Percentiles rank a stretch among this genome's conserved stretches.
These are phyloP conservation scores for Carnegiea gigantea DNA, from an alignment of 179 eudicot genomes.

Conservation along the genomic window DNA sequence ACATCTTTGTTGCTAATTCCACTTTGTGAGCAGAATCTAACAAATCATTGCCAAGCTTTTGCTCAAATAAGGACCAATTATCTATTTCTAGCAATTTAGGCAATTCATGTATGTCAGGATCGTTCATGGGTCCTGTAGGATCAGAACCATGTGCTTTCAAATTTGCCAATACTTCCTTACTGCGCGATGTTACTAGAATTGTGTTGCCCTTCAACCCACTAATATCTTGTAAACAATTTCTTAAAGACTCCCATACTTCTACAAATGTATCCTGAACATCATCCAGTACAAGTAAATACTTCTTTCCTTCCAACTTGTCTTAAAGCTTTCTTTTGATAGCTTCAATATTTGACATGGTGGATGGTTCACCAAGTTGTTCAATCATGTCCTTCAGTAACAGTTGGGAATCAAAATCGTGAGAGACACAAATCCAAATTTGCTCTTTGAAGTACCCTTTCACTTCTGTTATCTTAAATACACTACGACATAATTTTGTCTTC, in stretches of 20 bases:
- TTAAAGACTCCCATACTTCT: constrained; percentile 5
- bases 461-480: neutral
- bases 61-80: neutral
- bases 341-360: neutral
- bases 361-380: constrained; percentile 8
- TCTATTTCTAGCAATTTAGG: neutral
- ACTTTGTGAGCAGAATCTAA: neutral
- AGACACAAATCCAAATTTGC: constrained; percentile 25
- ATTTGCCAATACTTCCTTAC: neutral
- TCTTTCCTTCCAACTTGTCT: neutral
- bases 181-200: constrained; percentile 26
- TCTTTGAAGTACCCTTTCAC: neutral
- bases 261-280: constrained; percentile 23
- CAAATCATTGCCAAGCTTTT: constrained; percentile 7
- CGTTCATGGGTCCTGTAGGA: neutral
- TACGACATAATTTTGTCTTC: constrained; percentile 21
- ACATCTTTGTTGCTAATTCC: constrained; percentile 8
- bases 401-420: constrained; percentile 13
- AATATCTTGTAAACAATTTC: constrained; percentile 10
- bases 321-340: constrained; percentile 10
- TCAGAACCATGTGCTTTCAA: neutral
- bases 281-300: constrained; percentile 30
- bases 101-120: constrained; percentile 1
- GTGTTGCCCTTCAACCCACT: constrained; percentile 22
- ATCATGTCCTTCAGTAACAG: constrained; percentile 21